phyloP scores from a whole-genome alignment of 257 asterid species.

The Scutellaria baicalensis region DNA sequence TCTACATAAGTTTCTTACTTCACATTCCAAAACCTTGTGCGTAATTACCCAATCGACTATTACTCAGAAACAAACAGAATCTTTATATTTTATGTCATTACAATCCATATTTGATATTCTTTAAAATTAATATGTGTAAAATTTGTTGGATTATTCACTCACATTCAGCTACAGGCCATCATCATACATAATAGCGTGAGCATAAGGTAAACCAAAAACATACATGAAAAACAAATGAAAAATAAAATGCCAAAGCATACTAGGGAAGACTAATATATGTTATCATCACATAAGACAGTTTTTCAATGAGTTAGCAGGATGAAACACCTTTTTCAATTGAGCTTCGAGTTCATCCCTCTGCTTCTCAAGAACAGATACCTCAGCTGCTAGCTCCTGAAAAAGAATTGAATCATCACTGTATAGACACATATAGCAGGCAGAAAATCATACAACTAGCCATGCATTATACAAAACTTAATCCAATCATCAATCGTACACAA shows the following conservation, averaged over 20 bases:
- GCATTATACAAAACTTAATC: not conserved
- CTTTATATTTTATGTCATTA: not conserved
- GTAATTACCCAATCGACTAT: not conserved
- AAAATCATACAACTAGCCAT: conserved; percentile 9
- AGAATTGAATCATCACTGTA: conserved; percentile 11
- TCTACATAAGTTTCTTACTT: not conserved
- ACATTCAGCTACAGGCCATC: not conserved
- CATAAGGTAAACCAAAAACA: not conserved
- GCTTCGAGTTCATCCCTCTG: conserved; percentile 89
- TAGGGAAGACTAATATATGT: not conserved
- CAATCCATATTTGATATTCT: not conserved
- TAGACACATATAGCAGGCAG: conserved; percentile 7
- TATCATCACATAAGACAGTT: not conserved
- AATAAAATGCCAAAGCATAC: not conserved
- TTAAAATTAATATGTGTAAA: not conserved
- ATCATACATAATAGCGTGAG: not conserved
- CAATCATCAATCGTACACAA: not conserved
- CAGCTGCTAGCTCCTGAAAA: conserved; percentile 73
- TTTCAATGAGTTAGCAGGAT: conserved; percentile 9
- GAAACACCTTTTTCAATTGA: conserved; percentile 69
- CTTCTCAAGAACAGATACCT: conserved; percentile 75
- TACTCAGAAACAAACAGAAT: not conserved
- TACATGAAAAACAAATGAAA: not conserved
- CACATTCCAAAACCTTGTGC: not conserved
- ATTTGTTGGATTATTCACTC: not conserved